phyloP scores from a whole-genome alignment of 108 stramenopile genomes.

The Skeletonema costatum region DNA sequence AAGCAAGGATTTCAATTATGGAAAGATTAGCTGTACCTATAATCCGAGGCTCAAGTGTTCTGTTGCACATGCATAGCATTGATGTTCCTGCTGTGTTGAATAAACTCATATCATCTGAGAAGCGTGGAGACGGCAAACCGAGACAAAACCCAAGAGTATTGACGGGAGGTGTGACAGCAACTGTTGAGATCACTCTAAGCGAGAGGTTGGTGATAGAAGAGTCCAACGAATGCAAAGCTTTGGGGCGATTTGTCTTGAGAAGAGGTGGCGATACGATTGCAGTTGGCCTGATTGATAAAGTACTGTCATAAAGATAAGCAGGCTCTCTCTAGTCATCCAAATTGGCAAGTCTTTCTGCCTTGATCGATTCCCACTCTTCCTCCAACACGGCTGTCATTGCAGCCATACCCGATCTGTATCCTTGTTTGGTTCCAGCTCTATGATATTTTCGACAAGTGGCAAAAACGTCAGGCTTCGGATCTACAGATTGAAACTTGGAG shows the following conservation, averaged over 20 bases:
- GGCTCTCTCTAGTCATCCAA: background rate
- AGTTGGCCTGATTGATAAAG: constrained; percentile 48
- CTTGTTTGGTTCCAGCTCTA: constrained; percentile 37
- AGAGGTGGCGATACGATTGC: constrained; percentile 52
- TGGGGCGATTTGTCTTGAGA: constrained; percentile 52
- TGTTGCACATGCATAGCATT: constrained; percentile 84
- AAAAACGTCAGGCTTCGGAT: constrained; percentile 47
- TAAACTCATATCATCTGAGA: constrained; percentile 46
- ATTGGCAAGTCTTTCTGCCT: background rate
- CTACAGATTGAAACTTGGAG: constrained; percentile 32
- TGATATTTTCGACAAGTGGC: constrained; percentile 47
- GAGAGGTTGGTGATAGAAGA: constrained; percentile 35
- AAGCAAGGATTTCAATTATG: constrained; percentile 62
- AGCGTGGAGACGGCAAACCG: constrained; percentile 17
- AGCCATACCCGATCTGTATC: constrained; percentile 29
- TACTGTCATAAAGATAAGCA: background rate
- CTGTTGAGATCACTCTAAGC: constrained; percentile 74
- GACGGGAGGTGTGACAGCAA: constrained; percentile 58
- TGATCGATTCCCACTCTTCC: constrained; percentile 29
- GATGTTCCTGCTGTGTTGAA: constrained; percentile 73
- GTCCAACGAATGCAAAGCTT: constrained; percentile 41
- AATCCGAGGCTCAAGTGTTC: constrained; percentile 75
- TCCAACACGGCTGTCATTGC: constrained; percentile 31
- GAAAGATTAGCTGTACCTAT: constrained; percentile 65
- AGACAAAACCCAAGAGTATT: constrained; percentile 64